These are phyloP conservation scores for Microbotryomycetes sp. DNA, from an alignment of 1,284 basidiomycete genomes.

Conservation along the genomic window DNA sequence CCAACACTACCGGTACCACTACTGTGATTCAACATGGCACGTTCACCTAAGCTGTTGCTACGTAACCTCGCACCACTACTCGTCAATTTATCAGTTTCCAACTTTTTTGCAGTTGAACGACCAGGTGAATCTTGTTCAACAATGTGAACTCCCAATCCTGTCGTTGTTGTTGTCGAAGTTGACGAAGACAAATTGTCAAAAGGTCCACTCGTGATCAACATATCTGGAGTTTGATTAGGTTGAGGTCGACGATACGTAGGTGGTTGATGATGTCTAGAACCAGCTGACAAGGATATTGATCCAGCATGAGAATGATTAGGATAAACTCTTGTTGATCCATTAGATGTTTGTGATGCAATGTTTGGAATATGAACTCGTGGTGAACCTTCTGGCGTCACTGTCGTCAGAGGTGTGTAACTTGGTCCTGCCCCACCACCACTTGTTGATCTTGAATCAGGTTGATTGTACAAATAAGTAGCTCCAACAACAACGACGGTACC, in stretches of 20 bases:
- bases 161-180: too few relatives aligned
- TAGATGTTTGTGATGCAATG: neutral
- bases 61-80: neutral
- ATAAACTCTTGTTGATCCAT: neutral
- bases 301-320: neutral
- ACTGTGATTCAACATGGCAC: neutral
- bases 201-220: neutral
- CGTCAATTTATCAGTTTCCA: neutral
- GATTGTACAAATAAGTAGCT: conserved; percentile 86
- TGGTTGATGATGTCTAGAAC: neutral
- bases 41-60: neutral
- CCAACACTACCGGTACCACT: neutral
- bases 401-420: neutral
- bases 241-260: neutral
- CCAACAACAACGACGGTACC: conserved; percentile 75
- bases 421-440: too few relatives aligned
- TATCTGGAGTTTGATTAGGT: neutral
- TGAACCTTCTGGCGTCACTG: neutral
- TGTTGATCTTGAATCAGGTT: conserved; percentile 42
- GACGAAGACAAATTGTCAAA: neutral
- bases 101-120: neutral
- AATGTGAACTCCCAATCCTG: neutral
- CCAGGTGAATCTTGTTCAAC: neutral
- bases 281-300: neutral
- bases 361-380: neutral